Base-by-base conservation (phyloP, 148 eudicot genomes). In the Rhododendron mucronatum region DNA sequence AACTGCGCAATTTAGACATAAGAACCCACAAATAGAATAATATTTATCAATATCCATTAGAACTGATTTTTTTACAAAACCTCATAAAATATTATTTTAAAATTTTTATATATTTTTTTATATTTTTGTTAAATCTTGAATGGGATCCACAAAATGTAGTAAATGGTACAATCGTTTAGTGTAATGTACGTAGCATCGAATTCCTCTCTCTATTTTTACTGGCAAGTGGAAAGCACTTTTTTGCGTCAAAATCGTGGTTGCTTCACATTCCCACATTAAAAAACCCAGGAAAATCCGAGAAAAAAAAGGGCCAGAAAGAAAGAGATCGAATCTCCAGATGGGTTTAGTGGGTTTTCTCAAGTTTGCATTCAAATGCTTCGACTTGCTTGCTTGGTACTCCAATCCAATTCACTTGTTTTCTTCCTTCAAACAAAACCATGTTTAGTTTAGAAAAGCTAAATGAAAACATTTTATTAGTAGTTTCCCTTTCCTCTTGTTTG, bases 321-420 rank as follows among this genome's bases (percentile, higher is more conserved):
- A 55, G 16, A 18, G 69, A 33, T 50, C 69, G 23, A 81, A 53
- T 69, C 33, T 81, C 33, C 3, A 51, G 63, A 80, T 80, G 82
- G 63, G 82, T 80, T 33, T 81, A 1, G n/a, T 81, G 44, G 45
- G 71, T 81, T 35, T 81, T 55, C 83, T 81, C 67, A 20, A 33
- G 83, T 33, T 57, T 55, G 71, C 47, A 15, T 35, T 81, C 45
- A 57, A 53, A 5, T 81, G 47, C 67, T 30, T 81, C 65, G 16
- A 57, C 45, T 47, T 55, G 39, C 69, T 81, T 35, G 71, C 71
- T 37, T 55, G 71, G 83, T 81, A 57, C 61, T 55, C 61, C 61
- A 28, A 8, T 30, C 7, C 50, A 41, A 41, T 41, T 55, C 13
- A 30, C 13, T 57, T 33, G 69, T 37, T 33, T 53, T 55, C 61